Base-by-base conservation (phyloP, 306 rosid genomes). In the Lupinus albus region DNA sequence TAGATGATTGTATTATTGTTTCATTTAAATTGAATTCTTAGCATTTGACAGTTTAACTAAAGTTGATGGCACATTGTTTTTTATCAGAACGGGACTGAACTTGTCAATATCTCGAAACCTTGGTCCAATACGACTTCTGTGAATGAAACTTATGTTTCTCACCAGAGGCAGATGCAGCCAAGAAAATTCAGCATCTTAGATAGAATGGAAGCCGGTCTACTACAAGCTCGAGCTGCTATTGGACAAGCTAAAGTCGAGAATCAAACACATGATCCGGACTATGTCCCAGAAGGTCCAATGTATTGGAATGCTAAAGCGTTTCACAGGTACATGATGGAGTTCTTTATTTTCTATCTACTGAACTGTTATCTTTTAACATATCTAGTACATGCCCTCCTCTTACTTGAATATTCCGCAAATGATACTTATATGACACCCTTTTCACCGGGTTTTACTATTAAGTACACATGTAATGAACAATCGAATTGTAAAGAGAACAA, bases 301-400 rank as follows among this genome's bases (percentile, higher is more conserved):
- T 90, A 93, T 54, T 62, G 84, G 83, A 84, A 88, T 70, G 81
- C 99, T 71, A 88, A 86, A 28, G 83, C 90, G 36, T 93, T 90
- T 80, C 91, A 90, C 55, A 86, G 95, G 98, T 89, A 73, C 46
- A 39, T 50, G 35, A 18, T 54, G 21, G 33, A 55, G 39, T 25
- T 2, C n/a, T 16, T 17, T 57, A 56, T 56, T 55, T 50, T 36
- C 20, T 51, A 4, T 8, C 0, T 18, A 12, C 30, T 67, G 8
- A 67, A 36, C 13, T 17, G 4, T 25, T n/a, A 25, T 47, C 14
- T 13, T 46, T 48, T 30, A 15, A 1, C 11, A 21, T 25, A 44
- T 21, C 41, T 44, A 8, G 1, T n/a, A 11, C 12, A 48, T 21
- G 0, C 11, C 44, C 44, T 8, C 44, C 8, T 1, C 7, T 33